Base-by-base conservation (phyloP, 225 moss, liverwort and hornwort genomes). In the Pseudoscleropodium purum region DNA sequence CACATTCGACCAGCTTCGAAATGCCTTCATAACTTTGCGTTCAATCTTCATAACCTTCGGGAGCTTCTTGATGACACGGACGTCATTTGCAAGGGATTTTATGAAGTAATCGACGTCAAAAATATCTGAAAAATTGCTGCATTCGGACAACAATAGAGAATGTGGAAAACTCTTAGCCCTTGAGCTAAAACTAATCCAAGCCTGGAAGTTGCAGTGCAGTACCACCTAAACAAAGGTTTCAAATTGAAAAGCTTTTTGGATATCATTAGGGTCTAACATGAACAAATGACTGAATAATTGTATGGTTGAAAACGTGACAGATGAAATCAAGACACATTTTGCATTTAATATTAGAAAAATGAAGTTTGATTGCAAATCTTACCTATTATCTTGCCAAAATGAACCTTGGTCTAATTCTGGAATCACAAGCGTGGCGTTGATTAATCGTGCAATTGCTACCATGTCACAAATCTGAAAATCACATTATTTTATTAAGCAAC, bases 341-440 rank as follows among this genome's bases (percentile, higher is more conserved):
- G 80, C 31, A 43, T 30, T 41, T 39, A 12, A 29, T 19, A 18
- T 60, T 4, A 27, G 29, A 24, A 49, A 83, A 15, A 66, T 37
- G 67, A 63, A 37, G 61, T 54, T 10, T 47, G 11, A 62, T 75
- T 87, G 81, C 70, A 87, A 91, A 64, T 84, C 92, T 91, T 86
- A 99, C 99, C 99, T 99, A 34, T 94, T 92, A 85, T 99, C 99
- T 90, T 96, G 96, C 99, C 99, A 99, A 83, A 97, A 99, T n/a
- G 99, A 99, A 63, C 95, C 72, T 56, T 94, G 97, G 86, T 99
- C 99, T 79, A 99, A 93, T 85, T 97, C 96, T 30, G 99, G 99
- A 92, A 99, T 92, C 33, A 99, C 97, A 41, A 99, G 91, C 0
- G 99, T 99, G n/a, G 99, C 99, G 73, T 99, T 99, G 76, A 99